Evolutionary conservation across 1,284 basidiomycete genomes (phyloP).

Genomic region (Mycena sp.): DNA sequence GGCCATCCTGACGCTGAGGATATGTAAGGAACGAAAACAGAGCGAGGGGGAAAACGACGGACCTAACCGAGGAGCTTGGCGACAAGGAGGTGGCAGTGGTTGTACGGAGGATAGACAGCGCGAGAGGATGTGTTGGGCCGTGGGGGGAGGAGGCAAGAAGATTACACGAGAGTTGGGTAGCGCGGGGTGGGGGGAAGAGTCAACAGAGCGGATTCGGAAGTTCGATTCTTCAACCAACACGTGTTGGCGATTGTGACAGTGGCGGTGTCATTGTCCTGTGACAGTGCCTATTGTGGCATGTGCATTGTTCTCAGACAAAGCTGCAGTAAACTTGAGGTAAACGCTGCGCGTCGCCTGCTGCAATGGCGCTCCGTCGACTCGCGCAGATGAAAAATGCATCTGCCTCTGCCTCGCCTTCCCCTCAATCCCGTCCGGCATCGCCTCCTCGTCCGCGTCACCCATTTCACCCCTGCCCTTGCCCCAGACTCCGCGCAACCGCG

Average conservation of each 20-base stretch:
- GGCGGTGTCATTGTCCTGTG: too few relatives aligned
- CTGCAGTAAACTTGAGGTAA: too few relatives aligned
- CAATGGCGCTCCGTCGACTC: constrained; percentile 62
- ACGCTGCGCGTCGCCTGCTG: too few relatives aligned
- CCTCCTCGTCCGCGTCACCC: constrained; percentile 32
- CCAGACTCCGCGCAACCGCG: constrained; percentile 53
- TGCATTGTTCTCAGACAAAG: too few relatives aligned
- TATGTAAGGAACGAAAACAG: too few relatives aligned
- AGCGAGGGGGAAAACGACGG: too few relatives aligned
- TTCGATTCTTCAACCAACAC: not conserved
- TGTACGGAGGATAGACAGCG: constrained; percentile 73
- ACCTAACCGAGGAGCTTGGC: constrained; percentile 73
- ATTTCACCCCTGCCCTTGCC: constrained; percentile 33
- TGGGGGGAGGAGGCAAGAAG: constrained; percentile 40
- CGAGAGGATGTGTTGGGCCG: too few relatives aligned
- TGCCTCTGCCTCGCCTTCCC: constrained; percentile 41
- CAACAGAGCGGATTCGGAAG: constrained; percentile 24
- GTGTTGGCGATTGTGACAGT: too few relatives aligned
- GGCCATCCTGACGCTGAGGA: constrained; percentile 86
- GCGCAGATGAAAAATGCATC: constrained; percentile 56
- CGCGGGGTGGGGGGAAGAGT: constrained; percentile 1
- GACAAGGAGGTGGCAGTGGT: constrained; percentile 75
- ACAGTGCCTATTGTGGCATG: too few relatives aligned
- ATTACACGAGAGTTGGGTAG: constrained; percentile 16
- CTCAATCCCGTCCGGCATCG: constrained; percentile 29